Evolutionary conservation across 2,329 filamentous ascomycete genomes (phyloP).

Genomic region (Colletotrichum caudatum): DNA sequence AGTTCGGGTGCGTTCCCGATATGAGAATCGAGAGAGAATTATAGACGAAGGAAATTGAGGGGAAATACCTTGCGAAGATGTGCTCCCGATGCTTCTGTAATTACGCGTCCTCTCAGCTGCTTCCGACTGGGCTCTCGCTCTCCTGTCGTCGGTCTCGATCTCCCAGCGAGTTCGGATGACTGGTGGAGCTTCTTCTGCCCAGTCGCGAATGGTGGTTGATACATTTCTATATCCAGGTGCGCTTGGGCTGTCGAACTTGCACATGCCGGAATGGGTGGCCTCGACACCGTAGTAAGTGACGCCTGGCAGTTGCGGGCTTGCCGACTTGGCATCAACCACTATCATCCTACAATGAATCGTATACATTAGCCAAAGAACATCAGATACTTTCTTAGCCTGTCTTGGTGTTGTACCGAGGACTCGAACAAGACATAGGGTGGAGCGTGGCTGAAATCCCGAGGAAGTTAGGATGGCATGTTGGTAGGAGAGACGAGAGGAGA

Average conservation of each 20-base stretch:
- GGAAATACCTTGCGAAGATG: slow-evolving; percentile 21
- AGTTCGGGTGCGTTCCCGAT: too few relatives aligned
- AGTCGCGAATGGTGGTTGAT: slow-evolving; percentile 62
- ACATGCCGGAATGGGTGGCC: slow-evolving; percentile 78
- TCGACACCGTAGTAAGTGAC: slow-evolving; percentile 82
- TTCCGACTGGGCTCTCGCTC: slow-evolving; percentile 57
- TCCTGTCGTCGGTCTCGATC: slow-evolving; percentile 67
- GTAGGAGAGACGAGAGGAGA: neutral
- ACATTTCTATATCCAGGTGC: slow-evolving; percentile 74
- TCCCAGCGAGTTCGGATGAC: slow-evolving; percentile 70
- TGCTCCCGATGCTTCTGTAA: slow-evolving; percentile 40
- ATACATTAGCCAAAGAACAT: neutral
- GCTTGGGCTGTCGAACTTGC: slow-evolving; percentile 74
- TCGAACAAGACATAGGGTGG: too few relatives aligned
- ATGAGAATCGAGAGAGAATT: neutral
- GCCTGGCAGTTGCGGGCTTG: slow-evolving; percentile 75
- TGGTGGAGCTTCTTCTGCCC: slow-evolving; percentile 65
- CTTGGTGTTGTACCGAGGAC: neutral
- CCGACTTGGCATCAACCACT: slow-evolving; percentile 78
- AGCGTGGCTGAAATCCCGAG: neutral
- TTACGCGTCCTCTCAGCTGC: slow-evolving; percentile 57
- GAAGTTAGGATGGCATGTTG: neutral
- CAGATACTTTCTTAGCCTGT: too few relatives aligned
- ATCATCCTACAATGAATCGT: slow-evolving; percentile 54
- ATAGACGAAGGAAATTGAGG: neutral